Base-by-base conservation (phyloP, 108 stramenopile genomes). In the Stephanodiscus minutulus region DNA sequence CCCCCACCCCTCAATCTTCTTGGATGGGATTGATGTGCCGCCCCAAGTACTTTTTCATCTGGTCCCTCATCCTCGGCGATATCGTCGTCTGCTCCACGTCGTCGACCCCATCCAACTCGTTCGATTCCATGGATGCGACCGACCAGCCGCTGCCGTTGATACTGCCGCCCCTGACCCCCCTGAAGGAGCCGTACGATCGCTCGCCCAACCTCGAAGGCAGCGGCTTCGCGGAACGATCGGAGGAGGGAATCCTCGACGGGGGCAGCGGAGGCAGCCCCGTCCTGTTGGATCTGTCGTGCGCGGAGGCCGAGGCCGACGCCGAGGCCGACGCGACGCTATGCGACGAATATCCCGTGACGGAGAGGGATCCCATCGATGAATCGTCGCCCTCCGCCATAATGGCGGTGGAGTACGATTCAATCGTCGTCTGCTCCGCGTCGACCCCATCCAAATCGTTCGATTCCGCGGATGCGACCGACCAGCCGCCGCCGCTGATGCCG, bases 401-500 rank as follows among this genome's bases (percentile, higher is more conserved):
- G n/a, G n/a, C n/a, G n/a, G n/a, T n/a, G n/a, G n/a, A n/a, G n/a
- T n/a, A n/a, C n/a, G n/a, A n/a, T n/a, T n/a, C n/a, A n/a, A 79
- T 60, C 11, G 54, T 29, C n/a, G 57, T 37, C 43, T 44, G 43
- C 1, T 52, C 31, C 1, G 44, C 53, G 20, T 33, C 61, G 12
- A 33, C 61, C 18, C 61, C 72, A 61, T 80, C 72, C 35, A 80
- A 69, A 58, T 80, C 79, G 50, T 66, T 62, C 5, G 68, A 52
- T 49, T 80, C 79, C 48, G 47, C 55, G 11, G 77, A 78, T 60
- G 79, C 67, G 22, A 73, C 72, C 55, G 79, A 80, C 79, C 79
- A 80, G 35, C 43, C 57, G 13, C 70, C 62, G 25, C 64, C 49
- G 4, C 49, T 39, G 36, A 60, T 61, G n/a, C 59, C n/a, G n/a